Evolutionary conservation across 495 filamentous ascomycete species (phyloP).

Genomic region (Hypoxylon subgilvum): DNA sequence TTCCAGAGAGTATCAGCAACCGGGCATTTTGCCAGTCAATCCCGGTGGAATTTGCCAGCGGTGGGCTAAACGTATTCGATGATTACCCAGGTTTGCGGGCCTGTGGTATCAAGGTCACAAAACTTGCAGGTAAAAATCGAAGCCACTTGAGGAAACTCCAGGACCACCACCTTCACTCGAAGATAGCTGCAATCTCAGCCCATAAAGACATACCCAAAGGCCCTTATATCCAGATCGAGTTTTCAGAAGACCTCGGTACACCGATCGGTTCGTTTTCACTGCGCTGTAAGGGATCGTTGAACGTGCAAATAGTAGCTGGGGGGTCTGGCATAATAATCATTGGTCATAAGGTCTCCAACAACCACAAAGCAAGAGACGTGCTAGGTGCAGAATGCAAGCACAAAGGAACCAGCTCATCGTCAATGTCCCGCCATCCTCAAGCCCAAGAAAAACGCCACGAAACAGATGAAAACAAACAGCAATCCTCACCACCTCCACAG

Average conservation of each 20-base stretch:
- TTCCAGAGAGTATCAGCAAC: background rate
- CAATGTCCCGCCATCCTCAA: background rate
- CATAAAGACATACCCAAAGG: background rate
- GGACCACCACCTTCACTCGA: background rate
- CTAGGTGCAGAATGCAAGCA: too few relatives aligned
- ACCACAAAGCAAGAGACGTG: too few relatives aligned
- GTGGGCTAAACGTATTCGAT: constrained; percentile 2
- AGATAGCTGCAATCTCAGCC: too few relatives aligned
- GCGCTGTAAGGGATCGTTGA: background rate
- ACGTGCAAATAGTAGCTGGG: background rate
- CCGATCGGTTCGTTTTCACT: background rate
- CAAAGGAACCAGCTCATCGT: background rate
- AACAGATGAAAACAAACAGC: background rate
- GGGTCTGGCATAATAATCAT: background rate
- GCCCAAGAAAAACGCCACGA: background rate
- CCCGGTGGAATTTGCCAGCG: background rate
- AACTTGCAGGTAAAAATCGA: background rate
- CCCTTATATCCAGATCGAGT: background rate
- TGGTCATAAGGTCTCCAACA: too few relatives aligned
- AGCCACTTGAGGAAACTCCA: background rate
- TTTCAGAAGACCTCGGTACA: background rate
- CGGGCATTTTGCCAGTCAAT: background rate
- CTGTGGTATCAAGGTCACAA: background rate
- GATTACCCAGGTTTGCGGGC: background rate
- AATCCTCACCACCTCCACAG: too few relatives aligned